phyloP scores from a whole-genome alignment of 345 rosid genomes.

The Eucalyptus pumila region DNA sequence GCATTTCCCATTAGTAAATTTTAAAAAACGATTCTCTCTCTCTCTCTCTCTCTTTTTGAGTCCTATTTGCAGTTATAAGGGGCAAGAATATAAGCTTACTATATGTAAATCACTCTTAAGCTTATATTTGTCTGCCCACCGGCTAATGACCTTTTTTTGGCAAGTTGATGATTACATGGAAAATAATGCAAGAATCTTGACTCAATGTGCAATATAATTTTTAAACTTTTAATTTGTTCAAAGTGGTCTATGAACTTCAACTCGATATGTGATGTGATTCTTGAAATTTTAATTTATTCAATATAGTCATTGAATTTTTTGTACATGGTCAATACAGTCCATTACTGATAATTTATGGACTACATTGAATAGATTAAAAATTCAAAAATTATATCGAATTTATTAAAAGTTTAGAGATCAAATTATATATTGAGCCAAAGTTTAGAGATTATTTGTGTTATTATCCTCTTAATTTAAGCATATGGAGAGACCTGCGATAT shows the following conservation, averaged over 20 bases:
- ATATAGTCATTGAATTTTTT: accelerated
- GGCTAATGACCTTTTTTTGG: no score
- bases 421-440: accelerated
- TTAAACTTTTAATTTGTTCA: no score
- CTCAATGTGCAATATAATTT: accelerated
- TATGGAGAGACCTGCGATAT: background rate
- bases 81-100: accelerated
- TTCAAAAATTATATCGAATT: accelerated
- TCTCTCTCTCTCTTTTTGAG: no score
- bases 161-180: no score
- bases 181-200: no score
- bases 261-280: accelerated
- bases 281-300: no score
- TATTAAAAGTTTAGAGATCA: no score
- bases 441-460: accelerated
- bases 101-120: no score
- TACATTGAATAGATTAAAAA: accelerated
- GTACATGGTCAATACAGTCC: accelerated
- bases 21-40: accelerated
- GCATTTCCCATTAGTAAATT: no score
- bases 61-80: no score
- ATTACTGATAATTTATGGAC: accelerated
- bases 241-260: accelerated
- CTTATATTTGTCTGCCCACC: no score
- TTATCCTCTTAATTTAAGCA: accelerated